Evolutionary conservation across 1,284 basidiomycete genomes (phyloP).

Genomic region (Cryptococcus sp.): DNA sequence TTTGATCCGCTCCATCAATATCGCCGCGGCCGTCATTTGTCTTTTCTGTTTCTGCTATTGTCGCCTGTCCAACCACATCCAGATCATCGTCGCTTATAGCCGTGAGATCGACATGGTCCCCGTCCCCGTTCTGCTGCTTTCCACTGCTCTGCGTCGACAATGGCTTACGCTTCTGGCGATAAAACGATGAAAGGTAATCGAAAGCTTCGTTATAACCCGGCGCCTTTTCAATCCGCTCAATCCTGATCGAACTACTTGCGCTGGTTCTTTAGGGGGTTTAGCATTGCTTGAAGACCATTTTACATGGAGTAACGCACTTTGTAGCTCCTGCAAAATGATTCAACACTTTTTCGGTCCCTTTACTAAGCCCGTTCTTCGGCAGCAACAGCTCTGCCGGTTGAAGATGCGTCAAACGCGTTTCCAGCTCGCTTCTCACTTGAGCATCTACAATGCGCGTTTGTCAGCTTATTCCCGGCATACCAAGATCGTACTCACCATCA

Average conservation of each 20-base stretch:
- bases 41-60: slow-evolving; percentile 7
- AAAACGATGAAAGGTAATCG: slow-evolving; percentile 69
- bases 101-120: slow-evolving; percentile 31
- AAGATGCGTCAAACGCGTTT: slow-evolving; percentile 75
- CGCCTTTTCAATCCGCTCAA: slow-evolving; percentile 64
- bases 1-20: slow-evolving; percentile 2
- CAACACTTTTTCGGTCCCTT: slow-evolving; percentile 75
- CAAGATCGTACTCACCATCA: slow-evolving; percentile 59
- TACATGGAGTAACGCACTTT: slow-evolving; percentile 15
- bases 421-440: slow-evolving; percentile 81
- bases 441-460: slow-evolving; percentile 59
- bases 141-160: slow-evolving; percentile 51
- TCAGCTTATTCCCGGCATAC: neutral
- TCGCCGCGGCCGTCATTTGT: slow-evolving; percentile 4
- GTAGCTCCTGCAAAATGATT: slow-evolving; percentile 62
- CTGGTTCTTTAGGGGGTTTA: slow-evolving; percentile 31
- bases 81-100: slow-evolving; percentile 22
- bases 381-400: slow-evolving; percentile 81
- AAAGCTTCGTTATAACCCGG: slow-evolving; percentile 74
- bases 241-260: slow-evolving; percentile 54
- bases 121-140: neutral
- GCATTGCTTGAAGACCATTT: neutral
- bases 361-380: slow-evolving; percentile 64
- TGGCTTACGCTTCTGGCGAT: slow-evolving; percentile 45
- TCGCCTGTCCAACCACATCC: slow-evolving; percentile 2